Evolutionary conservation across 805 yeast genomes (phyloP), one percentile per base, ranked within the genome.

Genomic region (Wickerhamomyces bovis): DNA sequence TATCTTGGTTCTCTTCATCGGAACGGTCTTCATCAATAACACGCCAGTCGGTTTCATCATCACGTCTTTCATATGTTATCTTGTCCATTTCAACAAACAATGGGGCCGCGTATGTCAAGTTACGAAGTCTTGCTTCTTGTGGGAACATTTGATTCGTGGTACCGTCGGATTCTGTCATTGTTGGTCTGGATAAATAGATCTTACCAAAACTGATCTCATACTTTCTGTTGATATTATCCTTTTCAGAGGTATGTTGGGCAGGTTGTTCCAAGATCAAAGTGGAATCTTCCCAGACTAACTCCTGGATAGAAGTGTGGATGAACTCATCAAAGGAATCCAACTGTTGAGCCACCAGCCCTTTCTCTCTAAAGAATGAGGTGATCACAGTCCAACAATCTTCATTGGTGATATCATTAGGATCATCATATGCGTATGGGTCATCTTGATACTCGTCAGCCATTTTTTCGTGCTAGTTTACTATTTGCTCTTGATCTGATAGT

Each of bases 351-450:
- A 94, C 99, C 56, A 94, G 77, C 50, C 99, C 99, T 64, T 90
- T 92, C 63, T 90, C 95, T 69, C 85, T 89, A 76, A 94, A 94
- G 68, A 94, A 94, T 16, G 98, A 80, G 25, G 97, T 85, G 56
- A 94, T 94, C 52, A 94, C 98, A 28, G 96, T 84, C 99, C 99
- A 94, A 70, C 99, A 94, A 75, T 94, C 99, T 72, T 94, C 99
- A 25, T 97, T 87, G 28, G 98, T 89, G 70, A 94, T 88, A 50
- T 77, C 78, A 44, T 69, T 74, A 15, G 45, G 44, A 12, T 52
- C 54, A 11, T 54, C 62, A 28, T 81, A 82, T 47, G 78, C 80
- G 66, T 87, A 85, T 43, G 83, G 85, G 66, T 85, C 90, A 39
- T 72, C 76, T 25, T 61, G 64, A 53, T 66, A 64, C 43, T 67